Evolutionary conservation across 148 eudicot genomes (phyloP), one percentile per base, ranked within the genome.

Genomic region (Agrostemma githago): DNA sequence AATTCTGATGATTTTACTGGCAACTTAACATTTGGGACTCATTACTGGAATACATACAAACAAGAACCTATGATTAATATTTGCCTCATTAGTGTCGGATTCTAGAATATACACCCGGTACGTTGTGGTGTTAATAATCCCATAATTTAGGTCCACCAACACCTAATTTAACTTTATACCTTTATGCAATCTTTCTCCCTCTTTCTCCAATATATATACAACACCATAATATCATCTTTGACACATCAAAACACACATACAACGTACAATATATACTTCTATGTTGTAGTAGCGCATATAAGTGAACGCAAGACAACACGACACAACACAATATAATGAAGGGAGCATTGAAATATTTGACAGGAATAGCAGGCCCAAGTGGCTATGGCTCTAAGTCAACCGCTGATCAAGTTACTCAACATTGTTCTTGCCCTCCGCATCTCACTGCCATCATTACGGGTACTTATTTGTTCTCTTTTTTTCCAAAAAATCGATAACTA

Each of bases 381-480:
- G 97, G 98, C 0, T 91, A 79, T 87, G 98, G 98, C 65, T 94
- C 98, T 17, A 94, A 87, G 38, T 81, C 98, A 38, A 91, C 95
- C 26, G 93, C 98, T 74, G 88, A 91, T 9, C 91, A 91, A 86
- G 93, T 91, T 53, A 82, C 93, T 40, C 16, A 74, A 67, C 68
- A 81, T 71, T 89, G 78, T 74, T 83, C 70, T 67, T 85, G 43
- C 73, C 75, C 76, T 63, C 61, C 86, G 66, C 68, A 69, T 76
- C 93, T 92, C 74, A 95, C 97, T 44, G 97, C 98, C 0, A 88
- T 95, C 41, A 81, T 95, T 85, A 95, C 98, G 43, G 98, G 98
- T 95, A 72, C 71, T 48, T 17, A 44, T 7, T 9, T 53, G 5
- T 16, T 56, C 15, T 17, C 6, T 42, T 38, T 44, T 43, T 26